Conservation (phyloP, 2,329 filamentous ascomycete genomes). For the Parasarocladium wereldwijsianum region DNA sequence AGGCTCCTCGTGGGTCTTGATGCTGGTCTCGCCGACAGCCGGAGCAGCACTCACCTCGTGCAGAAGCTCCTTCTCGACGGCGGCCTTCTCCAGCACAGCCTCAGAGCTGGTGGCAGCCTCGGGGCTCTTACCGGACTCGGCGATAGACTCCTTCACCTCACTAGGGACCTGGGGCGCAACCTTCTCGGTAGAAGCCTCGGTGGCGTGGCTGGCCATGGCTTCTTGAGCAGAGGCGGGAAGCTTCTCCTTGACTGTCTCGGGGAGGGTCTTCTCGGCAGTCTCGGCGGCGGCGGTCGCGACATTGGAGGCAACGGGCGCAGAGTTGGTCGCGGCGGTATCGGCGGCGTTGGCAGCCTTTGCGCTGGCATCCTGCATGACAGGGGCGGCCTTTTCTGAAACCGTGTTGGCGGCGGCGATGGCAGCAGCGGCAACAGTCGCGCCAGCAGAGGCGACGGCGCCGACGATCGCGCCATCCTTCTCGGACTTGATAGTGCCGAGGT, state of each 20-base stretch:
- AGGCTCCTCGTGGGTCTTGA: constrained; percentile 8
- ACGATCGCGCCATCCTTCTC: constrained; percentile 27
- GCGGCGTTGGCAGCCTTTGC: too few species aligned
- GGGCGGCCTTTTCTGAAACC: constrained; percentile 15
- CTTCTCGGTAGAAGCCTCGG: constrained; percentile 26
- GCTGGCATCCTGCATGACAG: constrained; percentile 17
- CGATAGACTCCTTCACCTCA: constrained; percentile 42
- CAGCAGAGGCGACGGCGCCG: constrained; percentile 21
- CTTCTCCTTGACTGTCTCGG: constrained; percentile 36
- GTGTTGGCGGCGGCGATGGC: constrained; percentile 22
- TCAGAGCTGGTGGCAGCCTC: constrained; percentile 57
- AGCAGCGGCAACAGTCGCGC: constrained; percentile 20
- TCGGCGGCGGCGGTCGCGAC: constrained; percentile 22
- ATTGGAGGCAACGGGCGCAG: constrained; percentile 20
- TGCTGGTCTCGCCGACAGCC: constrained; percentile 15
- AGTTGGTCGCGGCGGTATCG: constrained; percentile 21
- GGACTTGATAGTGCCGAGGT: constrained; percentile 36
- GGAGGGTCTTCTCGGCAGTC: constrained; percentile 31
- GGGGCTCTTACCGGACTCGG: constrained; percentile 43
- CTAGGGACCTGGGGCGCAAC: constrained; percentile 36
- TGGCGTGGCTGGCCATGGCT: constrained; percentile 26
- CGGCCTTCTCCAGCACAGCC: constrained; percentile 62
- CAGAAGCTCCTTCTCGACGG: constrained; percentile 59
- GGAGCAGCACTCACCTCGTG: constrained; percentile 39
- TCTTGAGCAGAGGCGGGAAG: constrained; percentile 35